Conservation (phyloP, 148 eudicot genomes). For the Chenopodium album region DNA sequence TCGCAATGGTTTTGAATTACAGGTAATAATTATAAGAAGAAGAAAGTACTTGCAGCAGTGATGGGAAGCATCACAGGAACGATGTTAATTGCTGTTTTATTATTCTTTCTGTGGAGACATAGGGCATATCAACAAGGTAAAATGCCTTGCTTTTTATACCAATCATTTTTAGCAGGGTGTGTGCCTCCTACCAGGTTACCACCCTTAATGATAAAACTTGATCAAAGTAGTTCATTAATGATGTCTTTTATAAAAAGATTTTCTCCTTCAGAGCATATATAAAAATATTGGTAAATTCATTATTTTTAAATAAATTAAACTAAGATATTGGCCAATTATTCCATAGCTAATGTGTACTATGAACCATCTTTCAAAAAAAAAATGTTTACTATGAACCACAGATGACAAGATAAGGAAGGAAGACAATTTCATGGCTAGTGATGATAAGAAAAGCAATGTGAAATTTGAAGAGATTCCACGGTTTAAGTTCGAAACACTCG, state of each 20-base stretch:
- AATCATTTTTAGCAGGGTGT: background rate
- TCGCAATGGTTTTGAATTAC: background rate
- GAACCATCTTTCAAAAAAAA: too few relatives aligned
- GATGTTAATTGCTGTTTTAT: background rate
- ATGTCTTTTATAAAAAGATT: background rate
- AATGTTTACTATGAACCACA: background rate
- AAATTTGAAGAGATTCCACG: constrained; percentile 28
- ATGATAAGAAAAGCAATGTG: constrained; percentile 30
- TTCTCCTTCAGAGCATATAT: background rate
- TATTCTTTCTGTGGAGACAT: constrained; percentile 27
- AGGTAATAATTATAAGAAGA: constrained; percentile 1
- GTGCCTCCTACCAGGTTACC: too few relatives aligned
- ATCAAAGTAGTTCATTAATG: background rate
- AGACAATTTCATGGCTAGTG: background rate
- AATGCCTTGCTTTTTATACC: background rate
- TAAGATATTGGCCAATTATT: background rate
- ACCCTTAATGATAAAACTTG: background rate
- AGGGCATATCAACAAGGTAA: constrained; percentile 13
- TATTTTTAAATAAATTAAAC: too few relatives aligned
- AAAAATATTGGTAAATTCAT: background rate
- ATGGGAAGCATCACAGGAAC: constrained; percentile 7
- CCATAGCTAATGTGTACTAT: background rate
- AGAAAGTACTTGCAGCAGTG: constrained; percentile 12
- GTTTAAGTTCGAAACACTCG: constrained; percentile 24
- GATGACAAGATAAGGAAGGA: background rate